Conservation (phyloP, 495 filamentous ascomycete genomes). For the Apodospora peruviana region DNA sequence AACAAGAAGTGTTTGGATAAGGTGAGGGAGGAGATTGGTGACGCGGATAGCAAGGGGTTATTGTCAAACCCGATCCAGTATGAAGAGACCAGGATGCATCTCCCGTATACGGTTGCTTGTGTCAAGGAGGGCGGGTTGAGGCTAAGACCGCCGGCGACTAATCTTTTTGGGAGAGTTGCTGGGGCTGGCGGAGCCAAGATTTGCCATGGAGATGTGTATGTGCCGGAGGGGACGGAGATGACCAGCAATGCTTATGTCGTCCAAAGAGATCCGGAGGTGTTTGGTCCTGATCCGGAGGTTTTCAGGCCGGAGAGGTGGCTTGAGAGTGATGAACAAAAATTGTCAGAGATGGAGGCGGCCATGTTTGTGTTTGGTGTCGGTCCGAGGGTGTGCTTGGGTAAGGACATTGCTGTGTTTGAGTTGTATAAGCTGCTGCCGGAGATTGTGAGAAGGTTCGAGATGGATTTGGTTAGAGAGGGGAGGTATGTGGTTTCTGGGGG, state of each 20-base stretch:
- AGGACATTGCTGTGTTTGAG: slow-evolving; percentile 56
- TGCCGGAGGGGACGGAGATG: slow-evolving; percentile 40
- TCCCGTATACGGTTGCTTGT: slow-evolving; percentile 52
- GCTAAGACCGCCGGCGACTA: slow-evolving; percentile 45
- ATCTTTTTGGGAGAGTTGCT: slow-evolving; percentile 47
- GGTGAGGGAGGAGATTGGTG: slow-evolving; percentile 14
- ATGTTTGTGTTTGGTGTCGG: slow-evolving; percentile 51
- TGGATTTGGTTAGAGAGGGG: slow-evolving; percentile 9
- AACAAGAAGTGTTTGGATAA: slow-evolving; percentile 19
- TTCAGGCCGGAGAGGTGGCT: slow-evolving; percentile 45
- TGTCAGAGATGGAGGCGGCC: slow-evolving; percentile 11
- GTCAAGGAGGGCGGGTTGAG: slow-evolving; percentile 56
- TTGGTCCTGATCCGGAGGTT: slow-evolving; percentile 39
- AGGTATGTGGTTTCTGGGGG: slow-evolving; percentile 5
- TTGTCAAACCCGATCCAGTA: slow-evolving; percentile 5
- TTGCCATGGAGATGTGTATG: slow-evolving; percentile 38
- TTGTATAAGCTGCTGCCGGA: slow-evolving; percentile 59
- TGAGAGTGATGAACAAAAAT: slow-evolving; percentile 12
- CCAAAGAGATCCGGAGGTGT: slow-evolving; percentile 34
- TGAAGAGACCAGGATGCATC: slow-evolving; percentile 9
- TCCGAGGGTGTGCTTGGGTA: slow-evolving; percentile 55
- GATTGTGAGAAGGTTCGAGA: slow-evolving; percentile 51
- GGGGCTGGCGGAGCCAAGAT: slow-evolving; percentile 45
- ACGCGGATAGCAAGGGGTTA: not conserved
- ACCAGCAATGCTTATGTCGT: slow-evolving; percentile 20